Base-by-base conservation (phyloP, 306 rosid genomes). In the Rosa persica region DNA sequence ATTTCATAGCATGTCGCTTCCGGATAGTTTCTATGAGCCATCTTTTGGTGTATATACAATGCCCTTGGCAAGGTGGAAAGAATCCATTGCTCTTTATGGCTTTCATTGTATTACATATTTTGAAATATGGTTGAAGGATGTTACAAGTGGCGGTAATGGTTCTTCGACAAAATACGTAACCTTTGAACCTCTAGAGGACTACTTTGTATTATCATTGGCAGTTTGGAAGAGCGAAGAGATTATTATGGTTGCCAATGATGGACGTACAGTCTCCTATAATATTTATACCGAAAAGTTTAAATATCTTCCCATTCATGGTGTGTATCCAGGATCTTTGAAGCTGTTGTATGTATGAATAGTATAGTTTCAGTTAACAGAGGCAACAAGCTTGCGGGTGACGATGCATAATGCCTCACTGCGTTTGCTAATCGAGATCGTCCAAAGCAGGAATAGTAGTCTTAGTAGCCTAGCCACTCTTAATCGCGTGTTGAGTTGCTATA, bases 191-290 rank as follows among this genome's bases (percentile, higher is more conserved):
- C 3, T 40, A 12, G 19, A 40, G 52, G 54, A 43, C 22, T 27
- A 47, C 16, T 47, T 68, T 0, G 73, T 5, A 5, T 42, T 43
- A 7, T 49, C 73, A 5, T 43, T 68, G 19, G 30, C 40, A 43
- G 4, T 42, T 68, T 68, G 54, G 73, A 68, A 43, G 73, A 68
- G 73, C 52, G 30, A 68, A 8, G 54, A 68, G 73, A 19, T 43
- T 23, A 36, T 70, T 44, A 43, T 70, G 60, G 60, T 47, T 47
- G 17, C 51, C 51, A 47, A 47, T 47, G 51, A 47, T 47, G 51
- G 51, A 47, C 51, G 51, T 47, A 47, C 11, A 12, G 51, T 47
- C 15, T 11, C 51, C 5, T 47, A 47, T 15, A 47, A 47, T 47
- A 17, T 47, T 13, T 15, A 15, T 47, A 47, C 51, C 13, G 51